Conservation (phyloP, 108 stramenopile genomes). For the Cyclotella choctawhatcheeana region DNA sequence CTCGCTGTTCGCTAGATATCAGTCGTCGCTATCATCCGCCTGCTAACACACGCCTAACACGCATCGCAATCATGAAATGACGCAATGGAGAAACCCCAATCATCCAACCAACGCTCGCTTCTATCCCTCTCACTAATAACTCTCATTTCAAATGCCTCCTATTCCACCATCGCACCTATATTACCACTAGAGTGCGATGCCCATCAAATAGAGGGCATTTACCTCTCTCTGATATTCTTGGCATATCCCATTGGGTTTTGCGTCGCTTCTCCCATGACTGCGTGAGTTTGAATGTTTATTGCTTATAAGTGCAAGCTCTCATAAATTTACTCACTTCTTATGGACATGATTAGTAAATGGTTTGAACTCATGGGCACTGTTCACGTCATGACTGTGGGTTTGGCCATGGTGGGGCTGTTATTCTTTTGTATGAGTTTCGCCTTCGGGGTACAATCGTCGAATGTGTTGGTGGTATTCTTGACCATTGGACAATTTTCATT, state of each 20-base stretch:
- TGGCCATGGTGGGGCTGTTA: slow-evolving; percentile 28
- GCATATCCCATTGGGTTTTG: slow-evolving; percentile 35
- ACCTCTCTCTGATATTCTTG: slow-evolving; percentile 40
- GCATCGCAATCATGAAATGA: no score
- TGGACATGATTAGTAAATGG: no score
- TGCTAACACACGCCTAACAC: no score
- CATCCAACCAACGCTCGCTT: not conserved
- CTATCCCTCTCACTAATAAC: slow-evolving; percentile 38
- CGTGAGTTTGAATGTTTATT: no score
- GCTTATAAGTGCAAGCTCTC: no score
- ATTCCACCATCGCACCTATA: slow-evolving; percentile 43
- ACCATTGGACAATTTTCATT: slow-evolving; percentile 25
- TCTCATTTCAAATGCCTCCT: slow-evolving; percentile 29
- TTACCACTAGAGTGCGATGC: slow-evolving; percentile 40
- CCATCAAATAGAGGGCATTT: slow-evolving; percentile 17
- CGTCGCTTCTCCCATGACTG: slow-evolving; percentile 20
- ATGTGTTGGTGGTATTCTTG: slow-evolving; percentile 7
- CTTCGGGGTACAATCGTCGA: slow-evolving; percentile 15
- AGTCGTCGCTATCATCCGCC: no score
- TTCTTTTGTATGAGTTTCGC: slow-evolving; percentile 34
- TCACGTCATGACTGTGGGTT: slow-evolving; percentile 26
- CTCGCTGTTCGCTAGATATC: no score
- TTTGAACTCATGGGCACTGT: slow-evolving; percentile 34
- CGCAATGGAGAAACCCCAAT: no score
- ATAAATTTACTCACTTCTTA: no score